These are phyloP conservation scores for Pyrus betulifolia DNA, from an alignment of 306 rosid genomes.

Conservation along the genomic window DNA sequence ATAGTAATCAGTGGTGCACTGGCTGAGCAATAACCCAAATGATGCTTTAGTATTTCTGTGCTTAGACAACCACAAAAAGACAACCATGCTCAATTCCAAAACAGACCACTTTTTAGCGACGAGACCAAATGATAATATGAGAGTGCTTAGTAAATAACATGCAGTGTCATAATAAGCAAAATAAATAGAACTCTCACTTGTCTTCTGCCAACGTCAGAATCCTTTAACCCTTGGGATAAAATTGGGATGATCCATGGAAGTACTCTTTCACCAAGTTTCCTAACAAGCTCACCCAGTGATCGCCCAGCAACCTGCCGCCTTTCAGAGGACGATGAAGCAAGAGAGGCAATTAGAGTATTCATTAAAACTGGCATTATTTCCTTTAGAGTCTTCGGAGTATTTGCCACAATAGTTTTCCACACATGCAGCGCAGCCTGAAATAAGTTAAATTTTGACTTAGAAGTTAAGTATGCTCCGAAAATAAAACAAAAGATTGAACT, in stretches of 20 bases:
- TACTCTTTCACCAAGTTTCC: constrained; percentile 97
- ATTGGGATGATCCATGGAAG: constrained; percentile 94
- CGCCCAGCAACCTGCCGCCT: constrained; percentile 99
- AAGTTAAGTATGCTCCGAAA: background rate
- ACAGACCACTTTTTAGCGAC: background rate
- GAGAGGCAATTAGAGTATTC: constrained; percentile 90
- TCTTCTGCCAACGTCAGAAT: constrained; percentile 67
- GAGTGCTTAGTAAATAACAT: background rate
- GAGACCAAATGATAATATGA: background rate
- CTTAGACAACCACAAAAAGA: background rate
- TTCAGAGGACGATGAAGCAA: constrained; percentile 89
- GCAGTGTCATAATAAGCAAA: background rate
- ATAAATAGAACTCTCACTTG: constrained; percentile 46
- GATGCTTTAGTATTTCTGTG: background rate
- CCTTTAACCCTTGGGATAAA: constrained; percentile 76
- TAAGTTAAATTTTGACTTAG: constrained; percentile 4
- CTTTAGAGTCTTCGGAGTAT: constrained; percentile 90
- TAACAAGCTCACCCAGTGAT: constrained; percentile 94
- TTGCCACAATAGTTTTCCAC: constrained; percentile 97
- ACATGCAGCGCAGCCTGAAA: constrained; percentile 94
- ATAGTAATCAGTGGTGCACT: background rate
- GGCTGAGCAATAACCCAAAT: background rate
- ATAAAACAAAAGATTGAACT: background rate
- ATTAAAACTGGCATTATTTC: constrained; percentile 95
- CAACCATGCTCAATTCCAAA: background rate